These are phyloP conservation scores for Gymnopilus junonius DNA, from an alignment of 768 basidiomycete genomes.

Conservation along the genomic window DNA sequence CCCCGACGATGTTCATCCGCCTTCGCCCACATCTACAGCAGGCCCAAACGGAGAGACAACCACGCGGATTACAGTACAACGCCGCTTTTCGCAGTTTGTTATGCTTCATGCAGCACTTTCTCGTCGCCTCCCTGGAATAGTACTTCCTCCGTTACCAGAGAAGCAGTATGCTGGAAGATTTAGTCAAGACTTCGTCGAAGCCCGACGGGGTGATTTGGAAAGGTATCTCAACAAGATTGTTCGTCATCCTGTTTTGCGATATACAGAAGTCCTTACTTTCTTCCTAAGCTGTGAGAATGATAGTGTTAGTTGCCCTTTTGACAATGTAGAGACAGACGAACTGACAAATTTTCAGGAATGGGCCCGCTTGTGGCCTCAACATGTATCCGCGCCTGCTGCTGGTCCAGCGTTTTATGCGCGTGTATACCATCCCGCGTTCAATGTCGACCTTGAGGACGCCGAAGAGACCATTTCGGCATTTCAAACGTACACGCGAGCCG, in stretches of 20 bases:
- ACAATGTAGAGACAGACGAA: neutral
- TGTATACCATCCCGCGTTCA: slow-evolving; percentile 86
- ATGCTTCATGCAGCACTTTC: slow-evolving; percentile 74
- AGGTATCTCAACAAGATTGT: slow-evolving; percentile 73
- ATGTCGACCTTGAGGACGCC: slow-evolving; percentile 77
- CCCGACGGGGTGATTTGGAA: slow-evolving; percentile 79
- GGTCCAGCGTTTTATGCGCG: slow-evolving; percentile 78
- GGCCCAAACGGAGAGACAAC: slow-evolving; percentile 34
- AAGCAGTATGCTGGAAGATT: slow-evolving; percentile 86
- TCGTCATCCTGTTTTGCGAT: slow-evolving; percentile 77
- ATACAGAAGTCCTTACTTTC: slow-evolving; percentile 78
- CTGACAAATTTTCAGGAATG: slow-evolving; percentile 58
- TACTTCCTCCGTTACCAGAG: slow-evolving; percentile 82
- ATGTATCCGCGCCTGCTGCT: slow-evolving; percentile 64
- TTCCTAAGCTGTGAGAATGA: slow-evolving; percentile 83
- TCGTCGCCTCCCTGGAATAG: slow-evolving; percentile 73
- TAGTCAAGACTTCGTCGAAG: slow-evolving; percentile 81
- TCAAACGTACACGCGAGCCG: slow-evolving; percentile 63
- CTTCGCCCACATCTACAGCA: slow-evolving; percentile 21
- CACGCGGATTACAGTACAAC: slow-evolving; percentile 70
- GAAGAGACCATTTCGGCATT: slow-evolving; percentile 62
- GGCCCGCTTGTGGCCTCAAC: slow-evolving; percentile 63
- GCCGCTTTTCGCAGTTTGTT: slow-evolving; percentile 87
- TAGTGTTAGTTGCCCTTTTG: slow-evolving; percentile 47
- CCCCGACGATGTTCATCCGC: slow-evolving; percentile 27